Percentiles rank a stretch among this genome's conserved stretches.
phyloP scores from a whole-genome alignment of 179 eudicot species.

The Actinidia chinensis region DNA sequence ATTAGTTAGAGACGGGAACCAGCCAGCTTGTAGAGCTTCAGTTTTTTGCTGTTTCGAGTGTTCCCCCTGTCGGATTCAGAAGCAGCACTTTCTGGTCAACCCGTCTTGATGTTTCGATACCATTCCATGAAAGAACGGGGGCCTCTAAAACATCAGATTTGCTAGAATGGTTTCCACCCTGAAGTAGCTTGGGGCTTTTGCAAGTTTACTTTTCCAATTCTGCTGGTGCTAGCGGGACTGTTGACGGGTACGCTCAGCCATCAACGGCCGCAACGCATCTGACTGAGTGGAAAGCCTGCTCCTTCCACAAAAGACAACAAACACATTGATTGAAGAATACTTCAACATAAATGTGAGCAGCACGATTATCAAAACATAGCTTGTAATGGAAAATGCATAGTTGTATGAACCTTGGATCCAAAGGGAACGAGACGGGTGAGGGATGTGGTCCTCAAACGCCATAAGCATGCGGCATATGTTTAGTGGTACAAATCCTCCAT shows the following conservation, averaged over 20 bases:
- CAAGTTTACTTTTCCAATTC: conserved; percentile 28
- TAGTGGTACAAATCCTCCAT: neutral
- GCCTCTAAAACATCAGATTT: conserved; percentile 36
- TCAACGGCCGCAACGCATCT: conserved; percentile 32
- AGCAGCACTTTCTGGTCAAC: conserved; percentile 20
- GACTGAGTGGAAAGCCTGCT: conserved; percentile 46
- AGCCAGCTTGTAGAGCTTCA: conserved; percentile 35
- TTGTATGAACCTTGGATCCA: neutral
- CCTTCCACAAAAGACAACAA: conserved; percentile 4
- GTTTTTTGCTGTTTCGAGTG: conserved; percentile 30
- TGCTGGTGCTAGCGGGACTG: conserved; percentile 22
- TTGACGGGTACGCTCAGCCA: conserved; percentile 21
- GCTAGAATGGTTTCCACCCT: conserved; percentile 26
- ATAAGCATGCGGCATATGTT: neutral
- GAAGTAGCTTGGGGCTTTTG: conserved; percentile 27
- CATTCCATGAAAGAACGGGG: conserved; percentile 37
- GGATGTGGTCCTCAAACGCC: too few species aligned
- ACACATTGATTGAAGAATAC: neutral
- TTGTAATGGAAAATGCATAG: neutral
- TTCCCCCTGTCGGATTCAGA: conserved; percentile 36
- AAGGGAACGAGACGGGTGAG: too few species aligned
- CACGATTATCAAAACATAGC: neutral
- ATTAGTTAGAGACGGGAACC: conserved; percentile 42
- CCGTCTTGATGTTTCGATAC: conserved; percentile 33
- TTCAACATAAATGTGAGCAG: neutral